These are phyloP conservation scores for Francoa sonchifolia DNA, from an alignment of 441 rosid genomes.

Conservation along the genomic window DNA sequence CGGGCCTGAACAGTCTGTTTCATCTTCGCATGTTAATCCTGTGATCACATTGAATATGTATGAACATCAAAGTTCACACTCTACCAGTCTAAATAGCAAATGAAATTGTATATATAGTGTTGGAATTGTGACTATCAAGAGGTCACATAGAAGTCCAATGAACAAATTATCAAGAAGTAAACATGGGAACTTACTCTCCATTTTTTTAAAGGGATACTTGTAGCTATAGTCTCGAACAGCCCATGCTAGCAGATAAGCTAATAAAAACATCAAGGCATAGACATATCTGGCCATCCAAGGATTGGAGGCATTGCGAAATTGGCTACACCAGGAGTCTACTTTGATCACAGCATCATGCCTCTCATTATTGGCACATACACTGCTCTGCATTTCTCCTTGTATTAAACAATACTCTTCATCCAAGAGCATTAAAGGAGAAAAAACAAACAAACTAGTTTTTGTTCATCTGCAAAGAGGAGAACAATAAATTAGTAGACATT, in stretches of 20 bases:
- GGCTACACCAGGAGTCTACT: conserved; percentile 62
- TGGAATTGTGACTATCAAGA: neutral
- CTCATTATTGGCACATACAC: conserved; percentile 22
- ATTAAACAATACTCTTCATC: conserved; percentile 27
- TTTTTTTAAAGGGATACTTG: conserved; percentile 31
- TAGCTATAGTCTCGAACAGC: conserved; percentile 72
- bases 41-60: neutral
- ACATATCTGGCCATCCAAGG: conserved; percentile 97
- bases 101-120: neutral
- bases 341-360: conserved; percentile 23
- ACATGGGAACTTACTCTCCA: conserved; percentile 46
- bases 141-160: no score
- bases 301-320: conserved; percentile 65
- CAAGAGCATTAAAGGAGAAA: conserved; percentile 12
- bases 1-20: conserved; percentile 63
- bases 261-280: conserved; percentile 67
- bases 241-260: conserved; percentile 82
- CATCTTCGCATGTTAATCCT: conserved; percentile 43
- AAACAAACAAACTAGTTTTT: neutral
- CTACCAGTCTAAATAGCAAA: neutral
- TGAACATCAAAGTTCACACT: conserved; percentile 1
- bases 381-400: conserved; percentile 48
- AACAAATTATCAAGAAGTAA: neutral
- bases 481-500: no score
- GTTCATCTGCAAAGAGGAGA: no score